Conservation (phyloP, 352 stramenopile species). For the Aphanomyces cochlioides region DNA sequence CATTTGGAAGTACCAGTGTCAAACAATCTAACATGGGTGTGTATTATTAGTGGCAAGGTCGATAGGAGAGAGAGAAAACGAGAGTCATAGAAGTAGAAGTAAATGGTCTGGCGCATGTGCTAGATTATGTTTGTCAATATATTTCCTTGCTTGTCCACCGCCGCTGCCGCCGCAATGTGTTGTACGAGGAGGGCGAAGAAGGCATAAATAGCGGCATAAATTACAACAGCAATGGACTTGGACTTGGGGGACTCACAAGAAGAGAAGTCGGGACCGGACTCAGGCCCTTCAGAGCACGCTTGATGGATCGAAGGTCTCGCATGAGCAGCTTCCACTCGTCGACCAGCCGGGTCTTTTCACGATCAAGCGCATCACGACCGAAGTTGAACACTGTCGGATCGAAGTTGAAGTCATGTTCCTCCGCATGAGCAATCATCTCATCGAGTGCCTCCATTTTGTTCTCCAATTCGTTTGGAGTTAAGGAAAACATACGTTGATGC, state of each 20-base stretch:
- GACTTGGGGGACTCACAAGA: neutral
- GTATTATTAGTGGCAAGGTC: neutral
- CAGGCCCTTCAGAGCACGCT: neutral
- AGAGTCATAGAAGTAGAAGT: neutral
- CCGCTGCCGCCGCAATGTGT: too few relatives aligned
- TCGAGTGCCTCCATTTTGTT: neutral
- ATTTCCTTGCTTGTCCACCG: neutral
- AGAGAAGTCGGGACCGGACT: constrained; percentile 5
- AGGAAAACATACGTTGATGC: neutral
- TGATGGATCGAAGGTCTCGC: constrained; percentile 5
- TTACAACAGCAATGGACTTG: neutral
- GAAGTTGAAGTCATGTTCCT: constrained; percentile 2
- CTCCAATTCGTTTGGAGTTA: neutral
- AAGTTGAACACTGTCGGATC: constrained; percentile 10
- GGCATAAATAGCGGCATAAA: constrained; percentile 1
- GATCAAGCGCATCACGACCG: neutral
- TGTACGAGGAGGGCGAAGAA: too few relatives aligned
- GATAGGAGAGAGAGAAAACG: neutral
- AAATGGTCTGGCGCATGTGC: neutral
- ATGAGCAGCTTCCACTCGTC: constrained; percentile 1
- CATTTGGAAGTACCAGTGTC: constrained; percentile 85
- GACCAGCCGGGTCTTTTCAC: neutral
- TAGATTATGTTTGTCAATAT: neutral
- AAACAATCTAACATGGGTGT: constrained; percentile 70
- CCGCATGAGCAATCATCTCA: neutral